Base-by-base conservation (phyloP, 140 eudicot genomes). In the Anethum foeniculum region DNA sequence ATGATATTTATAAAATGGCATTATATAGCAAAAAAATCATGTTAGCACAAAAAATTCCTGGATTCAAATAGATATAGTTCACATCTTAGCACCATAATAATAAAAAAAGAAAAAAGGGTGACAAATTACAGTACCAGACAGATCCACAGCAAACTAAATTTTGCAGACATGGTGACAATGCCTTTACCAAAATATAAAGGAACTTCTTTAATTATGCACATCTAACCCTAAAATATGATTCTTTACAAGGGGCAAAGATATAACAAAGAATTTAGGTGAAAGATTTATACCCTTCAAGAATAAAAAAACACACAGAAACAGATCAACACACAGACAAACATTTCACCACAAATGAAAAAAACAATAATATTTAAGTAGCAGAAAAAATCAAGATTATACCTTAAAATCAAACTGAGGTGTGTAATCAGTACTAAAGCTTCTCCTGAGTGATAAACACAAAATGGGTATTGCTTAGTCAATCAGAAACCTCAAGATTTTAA, bases 31-130 rank as follows among this genome's bases (percentile, higher is more conserved):
- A 60, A 60, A n/a, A 60, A 12, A 60, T 82, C 15, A 79, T 44
- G 27, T 9, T 12, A 48, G 72, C 39, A 56, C 54, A 36, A 76
- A 64, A 60, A 41, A 41, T 52, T 71, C 60, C 77, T 14, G 77
- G 76, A 68, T 41, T 82, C 47, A 34, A 39, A 44, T 48, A 27
- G 30, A 80, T 77, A 11, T 41, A 76, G 71, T 76, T 71, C 75
- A 32, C 52, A 65, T 67, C 19, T 47, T 49, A 76, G 38, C 39
- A 83, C 52, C 80, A 23, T 2, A 6, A 83, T 56, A 56, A 30
- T 67, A 67, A 67, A 28, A 12, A 25, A 3, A 67, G 73, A 32
- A 28, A 28, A 32, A 12, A 2, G 69, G 68, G 43, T 67, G 41
- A 67, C 41, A 67, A 15, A 67, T 30, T 67, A 8, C 23, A 30